Conservation (phyloP, 331 rosid species). For the Pyrus hybrid region DNA sequence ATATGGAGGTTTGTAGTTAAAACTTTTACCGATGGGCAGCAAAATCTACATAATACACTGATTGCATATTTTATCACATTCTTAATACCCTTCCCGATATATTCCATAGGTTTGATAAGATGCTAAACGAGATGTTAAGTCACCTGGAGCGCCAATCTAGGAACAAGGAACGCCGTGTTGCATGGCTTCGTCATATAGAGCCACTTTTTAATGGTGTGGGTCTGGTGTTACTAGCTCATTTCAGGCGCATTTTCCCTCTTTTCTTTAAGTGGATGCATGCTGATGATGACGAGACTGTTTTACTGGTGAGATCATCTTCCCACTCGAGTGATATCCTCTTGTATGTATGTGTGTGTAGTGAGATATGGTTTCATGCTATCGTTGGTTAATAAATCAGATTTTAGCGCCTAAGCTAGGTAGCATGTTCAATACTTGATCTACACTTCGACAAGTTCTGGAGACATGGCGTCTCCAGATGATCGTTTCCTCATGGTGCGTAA, state of each 20-base stretch:
- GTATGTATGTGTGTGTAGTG: background rate
- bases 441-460: background rate
- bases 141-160: conserved; percentile 96
- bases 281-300: conserved; percentile 77
- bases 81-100: background rate
- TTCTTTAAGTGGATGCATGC: conserved; percentile 89
- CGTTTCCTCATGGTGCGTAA: background rate
- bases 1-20: background rate
- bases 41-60: background rate
- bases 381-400: background rate
- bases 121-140: conserved; percentile 80
- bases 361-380: background rate
- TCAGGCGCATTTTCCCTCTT: conserved; percentile 81
- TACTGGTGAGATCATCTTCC: conserved; percentile 52
- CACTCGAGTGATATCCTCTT: background rate
- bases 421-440: background rate
- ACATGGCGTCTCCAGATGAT: background rate
- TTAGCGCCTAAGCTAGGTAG: background rate
- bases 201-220: conserved; percentile 58
- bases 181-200: conserved; percentile 69
- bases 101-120: conserved; percentile 68
- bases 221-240: conserved; percentile 71
- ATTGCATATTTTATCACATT: background rate
- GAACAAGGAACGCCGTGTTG: conserved; percentile 78
- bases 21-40: background rate